Conservation (phyloP, 2,329 filamentous ascomycete species). For the Juglanconis juglandina region DNA sequence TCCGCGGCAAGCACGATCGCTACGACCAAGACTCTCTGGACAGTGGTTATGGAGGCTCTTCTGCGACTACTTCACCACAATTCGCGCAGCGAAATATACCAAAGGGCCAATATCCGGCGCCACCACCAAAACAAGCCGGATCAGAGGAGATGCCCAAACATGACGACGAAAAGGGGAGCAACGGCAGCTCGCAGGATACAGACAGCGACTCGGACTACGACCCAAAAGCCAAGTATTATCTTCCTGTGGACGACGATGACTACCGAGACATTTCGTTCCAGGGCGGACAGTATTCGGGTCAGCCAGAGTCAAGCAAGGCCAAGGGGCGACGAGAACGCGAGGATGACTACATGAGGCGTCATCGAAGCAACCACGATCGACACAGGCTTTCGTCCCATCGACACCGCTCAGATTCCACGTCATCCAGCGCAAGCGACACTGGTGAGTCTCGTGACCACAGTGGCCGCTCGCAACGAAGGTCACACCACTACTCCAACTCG, state of each 20-base stretch:
- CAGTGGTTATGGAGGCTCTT: slow-evolving; percentile 15
- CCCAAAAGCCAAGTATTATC: slow-evolving; percentile 15
- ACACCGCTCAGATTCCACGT: not conserved
- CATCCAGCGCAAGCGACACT: not conserved
- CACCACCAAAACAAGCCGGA: not conserved
- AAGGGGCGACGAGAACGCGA: not conserved
- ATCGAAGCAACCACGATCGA: not conserved
- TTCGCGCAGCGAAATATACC: not conserved
- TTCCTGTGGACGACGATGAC: slow-evolving; percentile 11
- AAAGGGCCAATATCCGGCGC: not conserved
- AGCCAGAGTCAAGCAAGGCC: not conserved
- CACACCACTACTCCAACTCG: not conserved
- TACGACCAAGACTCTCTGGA: slow-evolving; percentile 10
- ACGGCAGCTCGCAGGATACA: not conserved
- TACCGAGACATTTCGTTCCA: slow-evolving; percentile 9
- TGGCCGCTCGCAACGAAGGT: not conserved
- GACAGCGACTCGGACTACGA: slow-evolving; percentile 16
- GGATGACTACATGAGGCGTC: not conserved
- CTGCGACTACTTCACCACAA: slow-evolving; percentile 8
- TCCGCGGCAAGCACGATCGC: not conserved
- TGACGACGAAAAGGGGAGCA: not conserved
- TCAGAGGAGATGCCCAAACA: not conserved
- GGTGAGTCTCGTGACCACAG: not conserved
- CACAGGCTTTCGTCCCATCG: not conserved
- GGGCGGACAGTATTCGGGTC: not conserved